These are phyloP conservation scores for Neurospora sp. DNA, from an alignment of 495 filamentous ascomycete genomes.

Conservation along the genomic window DNA sequence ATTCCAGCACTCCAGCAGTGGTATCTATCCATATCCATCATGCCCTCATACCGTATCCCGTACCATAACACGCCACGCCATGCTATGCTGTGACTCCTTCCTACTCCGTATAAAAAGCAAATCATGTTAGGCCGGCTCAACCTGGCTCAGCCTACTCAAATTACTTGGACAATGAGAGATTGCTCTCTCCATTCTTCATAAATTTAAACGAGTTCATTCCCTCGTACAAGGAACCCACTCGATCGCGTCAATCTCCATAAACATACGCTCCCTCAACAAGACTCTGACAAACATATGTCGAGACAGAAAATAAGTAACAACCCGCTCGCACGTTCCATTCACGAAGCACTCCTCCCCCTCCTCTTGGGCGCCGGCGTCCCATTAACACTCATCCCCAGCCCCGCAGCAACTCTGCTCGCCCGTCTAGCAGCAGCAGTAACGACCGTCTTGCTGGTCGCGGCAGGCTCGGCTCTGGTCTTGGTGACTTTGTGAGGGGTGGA, in stretches of 20 bases:
- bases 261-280: neutral
- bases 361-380: constrained; percentile 28
- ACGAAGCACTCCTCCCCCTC: constrained; percentile 6
- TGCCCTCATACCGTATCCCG: neutral
- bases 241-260: neutral
- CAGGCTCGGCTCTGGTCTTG: neutral
- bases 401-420: constrained; percentile 11
- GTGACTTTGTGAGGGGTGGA: neutral
- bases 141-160: neutral
- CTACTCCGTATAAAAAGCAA: neutral
- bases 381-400: constrained; percentile 25
- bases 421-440: constrained; percentile 4
- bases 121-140: neutral
- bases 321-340: neutral
- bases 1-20: neutral
- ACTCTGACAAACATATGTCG: neutral
- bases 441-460: neutral
- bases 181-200: neutral
- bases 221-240: neutral
- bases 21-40: neutral
- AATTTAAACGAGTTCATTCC: too few relatives aligned
- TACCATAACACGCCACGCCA: neutral
- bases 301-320: neutral
- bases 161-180: neutral
- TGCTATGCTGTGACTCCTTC: neutral